Evolutionary conservation across 495 filamentous ascomycete genomes (phyloP).

Genomic region (Tuber borchii): DNA sequence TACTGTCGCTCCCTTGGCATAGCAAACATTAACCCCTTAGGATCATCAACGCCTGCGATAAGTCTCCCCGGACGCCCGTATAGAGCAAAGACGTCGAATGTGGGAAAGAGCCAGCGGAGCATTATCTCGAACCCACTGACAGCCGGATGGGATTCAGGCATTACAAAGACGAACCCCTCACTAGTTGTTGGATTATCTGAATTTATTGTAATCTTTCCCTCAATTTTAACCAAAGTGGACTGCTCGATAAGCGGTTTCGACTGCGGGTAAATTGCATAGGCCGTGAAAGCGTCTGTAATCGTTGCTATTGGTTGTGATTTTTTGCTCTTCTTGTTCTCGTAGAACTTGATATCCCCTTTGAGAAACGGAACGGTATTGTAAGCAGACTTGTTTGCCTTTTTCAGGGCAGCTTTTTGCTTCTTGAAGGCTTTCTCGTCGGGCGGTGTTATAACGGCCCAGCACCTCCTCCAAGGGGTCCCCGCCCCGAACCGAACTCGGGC

Average conservation of each 20-base stretch:
- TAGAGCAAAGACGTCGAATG: slow-evolving; percentile 84
- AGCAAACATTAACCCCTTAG: slow-evolving; percentile 92
- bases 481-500: slow-evolving; percentile 91
- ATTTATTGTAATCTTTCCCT: slow-evolving; percentile 83
- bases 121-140: slow-evolving; percentile 94
- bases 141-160: slow-evolving; percentile 88
- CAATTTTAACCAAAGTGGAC: slow-evolving; percentile 88
- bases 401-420: slow-evolving; percentile 72
- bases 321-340: slow-evolving; percentile 86
- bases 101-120: slow-evolving; percentile 88
- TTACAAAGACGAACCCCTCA: slow-evolving; percentile 94
- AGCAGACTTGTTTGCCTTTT: slow-evolving; percentile 64
- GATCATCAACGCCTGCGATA: slow-evolving; percentile 76
- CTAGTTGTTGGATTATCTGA: slow-evolving; percentile 61
- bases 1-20: slow-evolving; percentile 85
- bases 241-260: slow-evolving; percentile 87
- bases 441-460: slow-evolving; percentile 89
- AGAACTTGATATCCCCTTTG: slow-evolving; percentile 89
- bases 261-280: slow-evolving; percentile 93
- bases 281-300: slow-evolving; percentile 81
- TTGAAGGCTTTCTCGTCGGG: slow-evolving; percentile 87
- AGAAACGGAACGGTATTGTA: slow-evolving; percentile 59
- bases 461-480: slow-evolving; percentile 90
- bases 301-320: slow-evolving; percentile 84
- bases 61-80: slow-evolving; percentile 87